Evolutionary conservation across 2,329 filamentous ascomycete species (phyloP), one percentile per base, ranked within the genome.

Genomic region (Penicillium paneum): DNA sequence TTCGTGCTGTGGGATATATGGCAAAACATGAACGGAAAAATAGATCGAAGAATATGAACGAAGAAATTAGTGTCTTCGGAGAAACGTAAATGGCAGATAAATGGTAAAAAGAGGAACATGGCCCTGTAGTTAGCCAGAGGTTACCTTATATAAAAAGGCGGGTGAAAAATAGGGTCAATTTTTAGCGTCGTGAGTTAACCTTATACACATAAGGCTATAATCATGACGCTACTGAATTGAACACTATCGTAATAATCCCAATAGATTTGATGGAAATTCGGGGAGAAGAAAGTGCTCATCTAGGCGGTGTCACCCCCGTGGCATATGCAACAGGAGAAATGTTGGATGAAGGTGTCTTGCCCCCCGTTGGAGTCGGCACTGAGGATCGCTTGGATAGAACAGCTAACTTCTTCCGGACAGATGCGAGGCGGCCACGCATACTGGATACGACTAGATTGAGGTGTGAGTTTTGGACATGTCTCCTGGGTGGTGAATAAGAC

Each of bases 331-430:
- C 59, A 44, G 70, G 61, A 35, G 64, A 70, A 42, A 68, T 43
- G 39, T 66, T 71, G 15, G 69, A 68, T 12, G 69, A 53, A 8
- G 68, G 58, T 41, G 62, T 58, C 54, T 70, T 70, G 48, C 64
- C 64, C 40, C 66, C 66, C 17, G 34, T 47, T 6, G 74, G 70
- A 26, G 72, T 74, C n/a, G 76, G 74, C 7, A 70, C 68, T 11
- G 62, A 63, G 12, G 63, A 49, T 57, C 78, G 75, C 57, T 78
- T 79, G 11, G 76, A 69, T 43, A 80, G 69, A n/a, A 78, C 58
- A 17, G 74, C 69, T 49, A 80, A 73, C 62, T 81, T 81, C 68
- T 78, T 79, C 49, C 75, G 73, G 35, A 81, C 69, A 54, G 76
- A 71, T 13, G 71, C 62, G 34, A 81, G 70, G 36, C 79, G 77